Base-by-base conservation (phyloP, 1,139 yeast species). In the Saccharomyces hybrid region DNA sequence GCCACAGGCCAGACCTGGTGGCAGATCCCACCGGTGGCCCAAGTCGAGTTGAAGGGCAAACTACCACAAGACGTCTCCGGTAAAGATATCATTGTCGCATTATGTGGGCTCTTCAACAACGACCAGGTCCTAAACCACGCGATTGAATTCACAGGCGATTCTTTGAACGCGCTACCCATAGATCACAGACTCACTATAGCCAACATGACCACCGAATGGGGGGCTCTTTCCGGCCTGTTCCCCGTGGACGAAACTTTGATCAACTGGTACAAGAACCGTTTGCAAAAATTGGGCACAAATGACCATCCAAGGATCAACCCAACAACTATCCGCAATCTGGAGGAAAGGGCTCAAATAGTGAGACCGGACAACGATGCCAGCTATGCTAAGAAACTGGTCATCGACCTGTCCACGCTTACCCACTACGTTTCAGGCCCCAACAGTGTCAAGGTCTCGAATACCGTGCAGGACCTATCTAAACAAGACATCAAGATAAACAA, bases 1-100 rank as follows among this genome's bases (percentile, higher is more conserved):
- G 98, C 99, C 14, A 93, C 99, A 0, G 98, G 98, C 48, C 96
- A 89, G 74, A 95, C 99, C 3, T 93, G 99, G 99, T 93, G 99
- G 99, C 99, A 95, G 81, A 88, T 93, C 56, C 99, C 99, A 3
- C 99, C 99, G 1, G 98, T 93, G 25, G 99, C 99, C 46, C 84
- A 84, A 67, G 98, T 93, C 11, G 96, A 88, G 71, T 78, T 93
- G 56, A 78, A 80, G 61, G 97, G 97, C 47, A 73, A 80, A 61
- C 79, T 93, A 57, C 96, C 95, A 23, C 75, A 79, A 54, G 97
- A 97, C 25, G 91, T 88, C 16, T 84, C 96, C 7, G 99, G 99
- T 60, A 93, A 93, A 72, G 99, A 93, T 73, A 95, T 95, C 52
- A 95, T 93, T 69, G 96, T 95, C 29, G 93, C 98, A 0, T 78